These are phyloP conservation scores for Dryas drummondii DNA, from an alignment of 306 rosid genomes.

Conservation along the genomic window DNA sequence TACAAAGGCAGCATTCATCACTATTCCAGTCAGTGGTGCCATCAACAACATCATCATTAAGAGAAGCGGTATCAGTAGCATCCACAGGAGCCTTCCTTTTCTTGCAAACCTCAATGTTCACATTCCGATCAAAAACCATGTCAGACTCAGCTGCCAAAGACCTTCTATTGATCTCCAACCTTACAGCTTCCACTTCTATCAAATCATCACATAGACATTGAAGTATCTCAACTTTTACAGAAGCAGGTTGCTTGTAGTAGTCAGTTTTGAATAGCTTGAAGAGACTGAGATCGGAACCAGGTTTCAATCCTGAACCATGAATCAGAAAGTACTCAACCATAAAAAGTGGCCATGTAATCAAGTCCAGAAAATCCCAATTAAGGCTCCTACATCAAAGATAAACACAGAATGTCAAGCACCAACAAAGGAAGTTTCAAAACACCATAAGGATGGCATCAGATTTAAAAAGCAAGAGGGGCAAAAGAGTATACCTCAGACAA, in stretches of 20 bases:
- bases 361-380: constrained; percentile 93
- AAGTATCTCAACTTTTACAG: constrained; percentile 75
- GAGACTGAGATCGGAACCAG: constrained; percentile 51
- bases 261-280: constrained; percentile 54
- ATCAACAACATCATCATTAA: constrained; percentile 56
- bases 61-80: constrained; percentile 48
- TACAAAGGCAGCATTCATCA: constrained; percentile 96
- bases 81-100: constrained; percentile 58
- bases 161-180: constrained; percentile 87
- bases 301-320: constrained; percentile 63
- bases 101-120: constrained; percentile 54
- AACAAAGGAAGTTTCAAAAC: constrained; percentile 9
- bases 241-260: constrained; percentile 69
- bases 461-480: constrained; percentile 7
- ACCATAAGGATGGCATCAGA: constrained; percentile 30
- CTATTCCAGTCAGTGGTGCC: constrained; percentile 78
- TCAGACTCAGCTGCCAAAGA: constrained; percentile 67
- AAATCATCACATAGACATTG: constrained; percentile 83
- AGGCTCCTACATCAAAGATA: constrained; percentile 61
- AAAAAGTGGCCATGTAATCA: constrained; percentile 90
- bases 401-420: constrained; percentile 21
- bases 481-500: constrained; percentile 68
- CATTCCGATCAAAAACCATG: constrained; percentile 57
- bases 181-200: constrained; percentile 86
- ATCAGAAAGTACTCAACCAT: constrained; percentile 84